Evolutionary conservation across 257 asterid species (phyloP), one percentile per base, ranked within the genome.

Genomic region (Capsicum pubescens): DNA sequence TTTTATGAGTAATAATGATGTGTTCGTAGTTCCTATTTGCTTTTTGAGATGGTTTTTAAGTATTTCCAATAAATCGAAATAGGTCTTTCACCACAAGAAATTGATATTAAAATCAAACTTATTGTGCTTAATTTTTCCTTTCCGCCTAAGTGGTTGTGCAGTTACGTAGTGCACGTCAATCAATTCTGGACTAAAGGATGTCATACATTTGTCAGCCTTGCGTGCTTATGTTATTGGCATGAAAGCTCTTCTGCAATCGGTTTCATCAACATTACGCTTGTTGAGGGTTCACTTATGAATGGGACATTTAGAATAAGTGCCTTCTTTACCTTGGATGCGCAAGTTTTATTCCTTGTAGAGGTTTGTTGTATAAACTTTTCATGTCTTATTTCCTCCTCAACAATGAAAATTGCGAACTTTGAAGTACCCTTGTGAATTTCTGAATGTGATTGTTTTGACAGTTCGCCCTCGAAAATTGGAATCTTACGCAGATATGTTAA

Each of bases 261-360:
- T 69, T 69, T 69, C 76, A 68, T 68, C 77, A 68, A 52, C 21
- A 21, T 76, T 0, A 7, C 5, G 8, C 56, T 17, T 17, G 1
- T 44, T 70, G 79, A 16, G 36, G 15, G 35, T 70, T 70, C 79
- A 71, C 57, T 71, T 71, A 10, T 71, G 79, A 71, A 71, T 10
- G 58, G 15, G 36, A 9, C 10, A 10, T n/a, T 71, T 16, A 17
- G 21, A 44, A 16, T 17, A 16, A 42, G 46, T 16, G 36, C 56
- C 36, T 44, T 71, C 79, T 71, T 56, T 5, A 16, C 17, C 36
- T 46, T 17, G 57, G 36, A 44, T 71, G 17, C 36, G 44, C 0
- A 46, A 44, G 17, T 46, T 44, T 9, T 26, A 26, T 46, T 4
- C 79, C 79, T n/a, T 46, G 79, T 7, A 42, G 54, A 42, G 3